phyloP scores from a whole-genome alignment of 2,329 filamentous ascomycete species.

The Fusarium nanum region DNA sequence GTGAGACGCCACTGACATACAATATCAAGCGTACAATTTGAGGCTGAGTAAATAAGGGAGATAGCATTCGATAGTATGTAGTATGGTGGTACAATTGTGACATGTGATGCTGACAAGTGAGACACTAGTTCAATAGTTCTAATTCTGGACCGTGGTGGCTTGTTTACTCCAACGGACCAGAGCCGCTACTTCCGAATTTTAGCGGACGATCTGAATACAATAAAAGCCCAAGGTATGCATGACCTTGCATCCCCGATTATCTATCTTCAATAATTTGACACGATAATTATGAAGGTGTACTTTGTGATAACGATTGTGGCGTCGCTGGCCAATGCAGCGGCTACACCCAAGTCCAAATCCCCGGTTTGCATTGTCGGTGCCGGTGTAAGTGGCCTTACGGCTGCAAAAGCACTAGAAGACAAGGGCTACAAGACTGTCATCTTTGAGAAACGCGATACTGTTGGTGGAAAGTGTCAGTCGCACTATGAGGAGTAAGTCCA shows the following conservation, averaged over 20 bases:
- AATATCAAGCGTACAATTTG: background rate
- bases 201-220: background rate
- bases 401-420: background rate
- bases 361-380: background rate
- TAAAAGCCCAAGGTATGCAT: background rate
- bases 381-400: background rate
- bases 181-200: background rate
- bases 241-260: background rate
- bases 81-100: background rate
- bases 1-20: background rate
- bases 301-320: background rate
- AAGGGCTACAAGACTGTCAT: background rate
- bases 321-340: background rate
- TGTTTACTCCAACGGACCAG: background rate
- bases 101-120: background rate
- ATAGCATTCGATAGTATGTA: background rate
- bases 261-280: too few species aligned
- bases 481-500: constrained; percentile 2
- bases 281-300: background rate
- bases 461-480: background rate
- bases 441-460: background rate
- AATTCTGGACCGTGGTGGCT: background rate
- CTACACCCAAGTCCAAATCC: background rate
- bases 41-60: background rate
- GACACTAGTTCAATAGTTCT: background rate